Evolutionary conservation across 768 basidiomycete species (phyloP), one percentile per base, ranked within the genome.

Genomic region (Pisolithus marmoratus): DNA sequence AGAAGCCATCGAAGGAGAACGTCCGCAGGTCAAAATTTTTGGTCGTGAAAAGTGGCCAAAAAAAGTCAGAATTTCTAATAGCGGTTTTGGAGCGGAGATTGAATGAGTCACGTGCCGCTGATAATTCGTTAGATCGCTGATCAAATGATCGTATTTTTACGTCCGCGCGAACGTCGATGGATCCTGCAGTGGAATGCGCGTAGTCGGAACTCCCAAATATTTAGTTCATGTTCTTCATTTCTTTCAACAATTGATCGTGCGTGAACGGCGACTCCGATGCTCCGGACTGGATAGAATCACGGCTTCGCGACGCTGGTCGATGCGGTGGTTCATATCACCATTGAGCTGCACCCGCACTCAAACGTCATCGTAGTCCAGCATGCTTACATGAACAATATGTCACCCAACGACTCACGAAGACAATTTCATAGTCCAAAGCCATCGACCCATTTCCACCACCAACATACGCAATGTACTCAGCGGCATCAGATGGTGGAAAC

Each of bases 101-200:
- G 0, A 60, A 60, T n/a, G n/a, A n/a, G n/a, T n/a, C n/a, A n/a
- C n/a, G n/a, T n/a, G n/a, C n/a, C n/a, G n/a, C n/a, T n/a, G n/a
- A n/a, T n/a, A 91, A 99, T 55, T 83, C 79, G 63, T 79, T 67
- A 20, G 90, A 82, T 6, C 79, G 72, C 2, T 81, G 82, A n/a
- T n/a, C n/a, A n/a, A n/a, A n/a, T n/a, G n/a, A 65, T 95, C 92
- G 70, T 96, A 97, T 69, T 96, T 96, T 80, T 97, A 97, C 36
- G 94, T 96, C 17, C 94, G 94, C 2, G 77, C 68, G 59, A 99
- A 99, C 1, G 74, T 80, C 56, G 97, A 81, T 0, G 83, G 83
- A n/a, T 2, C 87, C 87, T 63, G 97, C 95, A n/a, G 8, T 68
- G 70, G 71, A 97, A 98, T 1, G 77, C 75, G 11, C 91, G 84